Base-by-base conservation (phyloP, 2,329 filamentous ascomycete species). In the Xylaria arbuscula region DNA sequence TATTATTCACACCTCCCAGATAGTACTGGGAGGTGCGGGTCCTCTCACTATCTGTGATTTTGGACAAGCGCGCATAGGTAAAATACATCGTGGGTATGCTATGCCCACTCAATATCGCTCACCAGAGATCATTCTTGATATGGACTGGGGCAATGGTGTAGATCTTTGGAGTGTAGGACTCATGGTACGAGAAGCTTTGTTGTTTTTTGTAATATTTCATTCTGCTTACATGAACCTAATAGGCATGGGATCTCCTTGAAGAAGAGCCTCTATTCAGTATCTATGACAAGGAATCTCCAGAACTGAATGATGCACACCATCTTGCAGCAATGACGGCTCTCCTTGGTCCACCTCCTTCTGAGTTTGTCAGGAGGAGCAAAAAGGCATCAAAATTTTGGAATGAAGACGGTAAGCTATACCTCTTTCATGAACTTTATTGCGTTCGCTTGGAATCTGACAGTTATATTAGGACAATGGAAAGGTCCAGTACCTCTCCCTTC, bases 111-210 rank as follows among this genome's bases (percentile, higher is more conserved):
- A 59, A 40, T 63, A 67, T n/a, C 59, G 64, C 48, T 28, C 59
- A n/a, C 64, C 54, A 32, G 64, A 67, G 38, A 47, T 63, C n/a
- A 63, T 67, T 63, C 47, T 67, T 48, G 54, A 45, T 59, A 63
- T 63, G 47, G 59, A 63, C 55, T 63, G 64, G 59, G 64, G 54
- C 24, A 67, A 36, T 40, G 9, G 45, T 34, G 10, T 67, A 59
- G 64, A 63, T 56, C 11, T 67, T 38, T 67, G 59, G 64, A 67
- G 64, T 32, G 59, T 59, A 42, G 64, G 54, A 50, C 38, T 63
- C n/a, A 48, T 59, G 34, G 59, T 67, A 58, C 17, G 54, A 36
- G 47, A 24, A 22, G 38, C 40, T 15, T 3, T 9, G 3, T 34
- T 45, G 13, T n/a, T 32, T 54, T 17, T 34, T 15, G 8, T 17